Base-by-base conservation (phyloP, 257 asterid genomes). In the Perilla frutescens region DNA sequence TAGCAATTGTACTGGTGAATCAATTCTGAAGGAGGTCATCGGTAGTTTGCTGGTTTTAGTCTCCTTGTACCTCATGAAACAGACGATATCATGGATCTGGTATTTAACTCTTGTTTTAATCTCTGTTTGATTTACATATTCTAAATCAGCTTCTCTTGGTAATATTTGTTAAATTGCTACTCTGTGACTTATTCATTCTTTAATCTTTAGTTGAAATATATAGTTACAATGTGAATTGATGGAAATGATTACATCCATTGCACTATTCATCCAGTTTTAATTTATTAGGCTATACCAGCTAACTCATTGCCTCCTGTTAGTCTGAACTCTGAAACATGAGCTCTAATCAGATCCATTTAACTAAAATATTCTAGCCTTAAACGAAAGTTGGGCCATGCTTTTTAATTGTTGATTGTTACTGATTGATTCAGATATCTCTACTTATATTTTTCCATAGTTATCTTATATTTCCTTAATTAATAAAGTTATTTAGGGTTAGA, bases 41-140 rank as follows among this genome's bases (percentile, higher is more conserved):
- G 44, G 67, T 56, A 69, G 78, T 67, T 34, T 80, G 72, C 61
- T 83, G 62, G 77, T 68, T 39, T 15, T 86, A 57, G 20, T 66
- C 50, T 75, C 83, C 44, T 73, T 77, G 15, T 86, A 80, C 76
- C 62, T 75, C 68, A 59, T 75, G 79, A 80, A 80, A 62, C 81
- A 43, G 78, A 69, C 81, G 29, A 34, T 68, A 51, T 58, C 71
- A 65, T 44, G 76, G 62, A 73, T 76, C 50, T 26, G 85, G 85
- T 85, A 76, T 29, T 32, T 44, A 14, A 72, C 31, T 13, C 36
- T 56, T 0, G 12, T 54, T 39, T 41, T 54, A n/a, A 43, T 29
- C 62, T 50, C 9, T 64, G 73, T 34, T 76, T 71, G 11, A 41
- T 45, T 11, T 62, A 45, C 29, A 20, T 20, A 40, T 57, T 62